These are phyloP conservation scores for Fraxinus latifolia DNA, from an alignment of 305 asterid species.

Conservation along the genomic window DNA sequence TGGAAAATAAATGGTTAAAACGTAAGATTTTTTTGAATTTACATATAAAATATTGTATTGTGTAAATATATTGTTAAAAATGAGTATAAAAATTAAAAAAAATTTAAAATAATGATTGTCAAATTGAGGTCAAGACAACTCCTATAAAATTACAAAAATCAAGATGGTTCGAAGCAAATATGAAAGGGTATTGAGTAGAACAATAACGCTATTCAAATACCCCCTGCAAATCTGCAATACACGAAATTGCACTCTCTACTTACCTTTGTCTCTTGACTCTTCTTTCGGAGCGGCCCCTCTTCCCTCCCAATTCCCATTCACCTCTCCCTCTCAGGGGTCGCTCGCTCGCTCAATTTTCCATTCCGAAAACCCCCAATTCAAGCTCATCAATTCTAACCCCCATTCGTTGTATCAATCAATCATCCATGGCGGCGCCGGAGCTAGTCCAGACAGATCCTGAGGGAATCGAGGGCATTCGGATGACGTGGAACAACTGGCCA, in stretches of 20 bases:
- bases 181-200: neutral
- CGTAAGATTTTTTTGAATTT: too few species aligned
- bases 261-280: neutral
- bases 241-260: neutral
- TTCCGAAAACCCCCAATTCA: neutral
- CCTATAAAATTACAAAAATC: too few species aligned
- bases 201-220: too few species aligned
- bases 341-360: neutral
- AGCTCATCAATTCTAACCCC: neutral
- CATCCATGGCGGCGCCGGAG: slow-evolving; percentile 68
- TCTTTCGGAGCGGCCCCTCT: slow-evolving; percentile 7
- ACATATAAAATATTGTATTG: too few species aligned
- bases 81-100: too few species aligned
- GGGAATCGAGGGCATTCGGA: slow-evolving; percentile 89
- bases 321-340: neutral
- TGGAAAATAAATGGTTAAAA: too few species aligned
- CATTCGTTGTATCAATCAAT: neutral
- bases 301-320: neutral
- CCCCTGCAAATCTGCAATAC: neutral
- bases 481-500: slow-evolving; percentile 94
- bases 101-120: too few species aligned
- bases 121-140: too few species aligned
- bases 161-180: neutral
- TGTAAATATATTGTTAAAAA: too few species aligned
- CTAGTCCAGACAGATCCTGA: slow-evolving; percentile 80